These are phyloP conservation scores for Mitragyna speciosa DNA, from an alignment of 257 asterid genomes.

Conservation along the genomic window DNA sequence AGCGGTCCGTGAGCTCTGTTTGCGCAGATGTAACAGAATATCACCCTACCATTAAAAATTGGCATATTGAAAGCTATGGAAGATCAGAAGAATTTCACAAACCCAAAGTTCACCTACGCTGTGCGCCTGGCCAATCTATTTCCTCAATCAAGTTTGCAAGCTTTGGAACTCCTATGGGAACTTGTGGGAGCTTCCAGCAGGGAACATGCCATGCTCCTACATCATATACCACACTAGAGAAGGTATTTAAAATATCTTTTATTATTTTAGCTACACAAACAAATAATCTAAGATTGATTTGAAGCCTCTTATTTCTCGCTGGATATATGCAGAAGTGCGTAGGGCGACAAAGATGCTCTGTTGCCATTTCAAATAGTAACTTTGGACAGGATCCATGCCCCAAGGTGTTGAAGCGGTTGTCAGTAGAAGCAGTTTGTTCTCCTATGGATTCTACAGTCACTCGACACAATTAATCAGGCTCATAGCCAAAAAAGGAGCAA, in stretches of 20 bases:
- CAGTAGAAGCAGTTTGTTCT: constrained; percentile 82
- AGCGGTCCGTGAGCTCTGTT: constrained; percentile 67
- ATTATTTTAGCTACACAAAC: neutral
- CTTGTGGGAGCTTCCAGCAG: constrained; percentile 82
- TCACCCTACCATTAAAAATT: constrained; percentile 78
- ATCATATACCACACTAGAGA: constrained; percentile 53
- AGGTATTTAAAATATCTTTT: constrained; percentile 39
- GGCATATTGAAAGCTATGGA: constrained; percentile 81
- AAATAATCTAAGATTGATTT: neutral
- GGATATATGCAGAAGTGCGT: constrained; percentile 67
- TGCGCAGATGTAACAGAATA: constrained; percentile 84
- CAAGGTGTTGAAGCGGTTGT: constrained; percentile 62
- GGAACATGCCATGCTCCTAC: constrained; percentile 89
- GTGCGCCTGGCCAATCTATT: constrained; percentile 65
- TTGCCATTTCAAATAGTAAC: constrained; percentile 64
- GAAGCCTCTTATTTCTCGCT: neutral
- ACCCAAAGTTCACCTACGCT: constrained; percentile 72
- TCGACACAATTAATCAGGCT: constrained; percentile 14
- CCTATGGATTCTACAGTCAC: constrained; percentile 32
- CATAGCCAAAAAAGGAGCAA: neutral
- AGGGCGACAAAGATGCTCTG: constrained; percentile 67
- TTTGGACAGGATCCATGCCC: constrained; percentile 91
- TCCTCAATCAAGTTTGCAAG: constrained; percentile 90
- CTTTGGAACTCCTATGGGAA: constrained; percentile 91
- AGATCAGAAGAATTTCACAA: constrained; percentile 52